Evolutionary conservation across 1,284 basidiomycete species (phyloP).

Genomic region (Peniophora sp.): DNA sequence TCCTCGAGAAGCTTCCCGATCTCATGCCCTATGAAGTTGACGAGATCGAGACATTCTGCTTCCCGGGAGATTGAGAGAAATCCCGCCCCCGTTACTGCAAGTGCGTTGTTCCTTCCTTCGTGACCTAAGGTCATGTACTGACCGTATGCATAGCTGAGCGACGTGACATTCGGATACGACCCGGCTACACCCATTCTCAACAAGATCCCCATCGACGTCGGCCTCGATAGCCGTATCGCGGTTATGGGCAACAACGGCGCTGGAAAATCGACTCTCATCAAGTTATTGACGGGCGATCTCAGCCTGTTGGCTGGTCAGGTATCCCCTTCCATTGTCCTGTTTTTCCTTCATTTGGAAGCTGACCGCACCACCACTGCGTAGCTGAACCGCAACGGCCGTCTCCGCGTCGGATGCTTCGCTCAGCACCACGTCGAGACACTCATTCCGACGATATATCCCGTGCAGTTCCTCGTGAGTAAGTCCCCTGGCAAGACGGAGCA

Average conservation of each 20-base stretch:
- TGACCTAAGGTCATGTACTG: too few species aligned
- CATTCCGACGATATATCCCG: conserved; percentile 77
- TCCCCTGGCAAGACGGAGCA: conserved; percentile 96
- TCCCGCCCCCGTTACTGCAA: conserved; percentile 93
- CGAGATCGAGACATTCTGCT: conserved; percentile 87
- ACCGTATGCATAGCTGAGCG: conserved; percentile 46
- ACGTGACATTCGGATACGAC: conserved; percentile 88
- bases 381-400: background rate
- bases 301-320: conserved; percentile 77
- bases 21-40: conserved; percentile 88
- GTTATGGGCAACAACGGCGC: conserved; percentile 83
- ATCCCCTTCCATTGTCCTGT: conserved; percentile 31
- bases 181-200: conserved; percentile 72
- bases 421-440: conserved; percentile 98
- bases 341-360: too few species aligned
- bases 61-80: conserved; percentile 93
- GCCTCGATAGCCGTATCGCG: conserved; percentile 83
- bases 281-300: conserved; percentile 89
- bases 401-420: conserved; percentile 78
- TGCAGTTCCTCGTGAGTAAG: conserved; percentile 85
- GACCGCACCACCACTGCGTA: background rate
- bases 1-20: conserved; percentile 94
- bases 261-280: conserved; percentile 84
- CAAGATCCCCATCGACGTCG: conserved; percentile 84
- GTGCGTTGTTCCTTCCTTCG: too few species aligned